phyloP scores from a whole-genome alignment of 2,329 filamentous ascomycete species.

The Penicillium sp. region DNA sequence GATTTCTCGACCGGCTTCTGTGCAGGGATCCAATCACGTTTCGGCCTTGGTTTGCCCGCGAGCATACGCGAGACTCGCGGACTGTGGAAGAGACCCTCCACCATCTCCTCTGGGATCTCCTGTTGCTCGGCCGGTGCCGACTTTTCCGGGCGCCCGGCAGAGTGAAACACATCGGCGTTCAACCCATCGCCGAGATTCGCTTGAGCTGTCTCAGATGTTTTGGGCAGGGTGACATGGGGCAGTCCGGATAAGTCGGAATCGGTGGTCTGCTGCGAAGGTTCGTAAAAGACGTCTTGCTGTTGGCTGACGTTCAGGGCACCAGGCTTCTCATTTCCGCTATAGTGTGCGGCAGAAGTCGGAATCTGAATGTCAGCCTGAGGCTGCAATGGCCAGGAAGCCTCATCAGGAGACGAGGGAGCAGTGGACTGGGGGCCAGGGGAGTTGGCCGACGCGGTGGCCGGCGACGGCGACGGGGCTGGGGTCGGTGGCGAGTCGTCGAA shows the following conservation, averaged over 20 bases:
- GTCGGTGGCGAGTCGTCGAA: constrained; percentile 55
- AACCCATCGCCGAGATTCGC: constrained; percentile 48
- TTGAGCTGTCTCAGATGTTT: constrained; percentile 53
- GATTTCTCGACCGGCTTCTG: constrained; percentile 3
- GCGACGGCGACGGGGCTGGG: constrained; percentile 16
- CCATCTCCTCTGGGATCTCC: constrained; percentile 62
- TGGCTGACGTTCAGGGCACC: constrained; percentile 49
- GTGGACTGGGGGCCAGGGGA: constrained; percentile 16
- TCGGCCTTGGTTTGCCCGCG: constrained; percentile 45
- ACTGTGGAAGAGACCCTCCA: constrained; percentile 66
- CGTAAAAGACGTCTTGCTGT: constrained; percentile 64
- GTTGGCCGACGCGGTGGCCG: constrained; percentile 30
- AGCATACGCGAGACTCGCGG: constrained; percentile 61
- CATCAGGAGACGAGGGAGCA: neutral
- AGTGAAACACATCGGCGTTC: constrained; percentile 62
- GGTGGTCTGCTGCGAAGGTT: constrained; percentile 51
- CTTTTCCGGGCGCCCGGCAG: constrained; percentile 29
- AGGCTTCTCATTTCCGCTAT: constrained; percentile 34
- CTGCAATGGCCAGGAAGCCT: constrained; percentile 37
- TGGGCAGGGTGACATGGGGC: constrained; percentile 61
- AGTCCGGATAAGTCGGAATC: constrained; percentile 56
- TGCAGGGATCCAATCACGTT: constrained; percentile 19
- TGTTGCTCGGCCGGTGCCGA: constrained; percentile 46
- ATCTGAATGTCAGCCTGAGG: constrained; percentile 57
- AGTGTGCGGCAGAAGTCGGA: constrained; percentile 54